Evolutionary conservation across 2,329 filamentous ascomycete genomes (phyloP).

Genomic region (Calonectria pauciramosa): DNA sequence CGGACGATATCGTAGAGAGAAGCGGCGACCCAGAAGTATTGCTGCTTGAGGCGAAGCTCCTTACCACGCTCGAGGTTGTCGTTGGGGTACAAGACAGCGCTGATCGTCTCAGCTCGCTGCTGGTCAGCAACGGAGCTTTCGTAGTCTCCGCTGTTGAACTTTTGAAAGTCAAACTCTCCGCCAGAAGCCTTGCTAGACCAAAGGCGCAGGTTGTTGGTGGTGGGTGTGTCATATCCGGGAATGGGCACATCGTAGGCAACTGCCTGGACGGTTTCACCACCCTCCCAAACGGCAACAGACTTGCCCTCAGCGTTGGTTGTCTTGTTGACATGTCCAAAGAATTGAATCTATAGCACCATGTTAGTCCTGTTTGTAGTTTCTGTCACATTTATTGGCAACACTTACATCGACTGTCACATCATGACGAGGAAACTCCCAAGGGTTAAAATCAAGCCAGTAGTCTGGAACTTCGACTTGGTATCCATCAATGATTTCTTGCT

Average conservation of each 20-base stretch:
- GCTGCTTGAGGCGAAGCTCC: slow-evolving; percentile 97
- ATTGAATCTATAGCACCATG: slow-evolving; percentile 77
- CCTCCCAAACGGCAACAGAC: slow-evolving; percentile 84
- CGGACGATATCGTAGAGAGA: slow-evolving; percentile 97
- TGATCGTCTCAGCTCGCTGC: slow-evolving; percentile 98
- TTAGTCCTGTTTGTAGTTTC: slow-evolving; percentile 12
- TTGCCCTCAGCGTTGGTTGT: slow-evolving; percentile 82
- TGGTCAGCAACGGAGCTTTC: slow-evolving; percentile 98
- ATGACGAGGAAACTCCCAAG: slow-evolving; percentile 97
- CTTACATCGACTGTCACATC: slow-evolving; percentile 91
- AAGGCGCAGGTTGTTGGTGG: slow-evolving; percentile 95
- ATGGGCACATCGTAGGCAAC: slow-evolving; percentile 95
- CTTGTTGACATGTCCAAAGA: slow-evolving; percentile 89
- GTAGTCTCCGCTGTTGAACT: slow-evolving; percentile 98
- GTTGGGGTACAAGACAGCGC: slow-evolving; percentile 96
- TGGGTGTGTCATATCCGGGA: slow-evolving; percentile 89
- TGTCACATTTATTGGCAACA: slow-evolving; percentile 13
- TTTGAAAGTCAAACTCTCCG: slow-evolving; percentile 99
- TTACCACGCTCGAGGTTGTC: slow-evolving; percentile 97
- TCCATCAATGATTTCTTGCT: slow-evolving; percentile 98
- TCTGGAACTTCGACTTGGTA: slow-evolving; percentile 99
- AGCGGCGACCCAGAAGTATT: slow-evolving; percentile 99
- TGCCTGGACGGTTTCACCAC: slow-evolving; percentile 91
- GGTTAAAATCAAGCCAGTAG: slow-evolving; percentile 99
- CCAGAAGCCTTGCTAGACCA: slow-evolving; percentile 98